A percentile compares a stretch with the other conserved stretches of the same genome.
These are phyloP conservation scores for Ustilago curta DNA, from an alignment of 1,284 basidiomycete genomes.

Conservation along the genomic window DNA sequence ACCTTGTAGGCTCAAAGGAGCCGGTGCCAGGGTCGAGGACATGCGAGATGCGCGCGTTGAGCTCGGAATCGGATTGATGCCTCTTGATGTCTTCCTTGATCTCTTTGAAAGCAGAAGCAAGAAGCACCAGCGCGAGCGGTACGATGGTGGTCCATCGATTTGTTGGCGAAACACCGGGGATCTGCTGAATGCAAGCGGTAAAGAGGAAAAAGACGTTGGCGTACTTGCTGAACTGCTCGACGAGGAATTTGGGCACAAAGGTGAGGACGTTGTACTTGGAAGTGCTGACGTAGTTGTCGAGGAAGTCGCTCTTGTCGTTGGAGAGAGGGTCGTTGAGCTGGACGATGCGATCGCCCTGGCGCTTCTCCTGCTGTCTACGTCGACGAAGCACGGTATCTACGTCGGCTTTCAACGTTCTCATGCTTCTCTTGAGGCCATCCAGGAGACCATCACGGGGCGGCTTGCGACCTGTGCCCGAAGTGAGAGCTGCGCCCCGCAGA, in stretches of 20 bases:
- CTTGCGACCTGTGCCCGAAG: constrained; percentile 35
- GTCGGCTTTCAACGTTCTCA: constrained; percentile 50
- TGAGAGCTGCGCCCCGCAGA: constrained; percentile 20
- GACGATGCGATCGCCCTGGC: constrained; percentile 59
- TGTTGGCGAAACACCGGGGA: constrained; percentile 96
- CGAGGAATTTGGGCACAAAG: constrained; percentile 91
- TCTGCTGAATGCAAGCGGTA: constrained; percentile 97
- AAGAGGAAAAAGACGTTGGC: constrained; percentile 99
- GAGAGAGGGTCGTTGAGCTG: constrained; percentile 62
- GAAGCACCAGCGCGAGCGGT: constrained; percentile 86
- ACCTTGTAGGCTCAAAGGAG: constrained; percentile 81
- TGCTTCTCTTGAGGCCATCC: constrained; percentile 53
- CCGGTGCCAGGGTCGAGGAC: constrained; percentile 77
- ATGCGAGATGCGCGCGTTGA: constrained; percentile 86
- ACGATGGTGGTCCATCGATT: constrained; percentile 95
- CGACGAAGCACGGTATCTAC: constrained; percentile 47
- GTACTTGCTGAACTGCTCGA: constrained; percentile 97
- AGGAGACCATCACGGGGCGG: constrained; percentile 48
- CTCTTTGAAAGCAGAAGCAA: constrained; percentile 97
- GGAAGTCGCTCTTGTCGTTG: constrained; percentile 61
- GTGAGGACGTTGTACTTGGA: constrained; percentile 93
- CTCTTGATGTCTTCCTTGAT: constrained; percentile 96
- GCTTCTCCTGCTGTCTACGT: constrained; percentile 44
- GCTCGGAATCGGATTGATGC: constrained; percentile 90
- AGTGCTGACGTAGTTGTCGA: constrained; percentile 86